Evolutionary conservation across 2,329 filamentous ascomycete genomes (phyloP), one percentile per base, ranked within the genome.

Genomic region (Alternaria arbusti): DNA sequence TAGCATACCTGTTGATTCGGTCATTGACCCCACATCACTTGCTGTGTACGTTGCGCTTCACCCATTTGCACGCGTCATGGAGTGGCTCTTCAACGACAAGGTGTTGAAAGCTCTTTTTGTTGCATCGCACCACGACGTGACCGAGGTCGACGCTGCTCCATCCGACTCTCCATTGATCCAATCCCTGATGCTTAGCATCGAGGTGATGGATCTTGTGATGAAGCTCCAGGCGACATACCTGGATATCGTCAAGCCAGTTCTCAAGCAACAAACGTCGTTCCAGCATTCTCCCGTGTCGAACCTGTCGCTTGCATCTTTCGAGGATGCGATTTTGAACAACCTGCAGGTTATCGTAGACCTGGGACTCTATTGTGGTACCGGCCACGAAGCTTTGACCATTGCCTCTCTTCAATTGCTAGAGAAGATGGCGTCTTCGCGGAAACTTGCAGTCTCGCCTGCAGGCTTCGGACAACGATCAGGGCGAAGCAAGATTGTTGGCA

Each of bases 61-160:
- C 81, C 95, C 96, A 0, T 99, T 98, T 74, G 90, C 92, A 4
- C 89, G 96, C 63, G 90, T 97, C 15, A 97, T 98, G 92, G 96
- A 99, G 76, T 98, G 96, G 94, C 88, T 99, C 81, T 97, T 97
- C 80, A 97, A 97, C 76, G 93, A 96, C 74, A 93, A 91, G 68
- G 92, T 97, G 22, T 88, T 97, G 72, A 88, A 87, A 68, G 88
- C 90, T 13, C 82, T 99, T 2, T 95, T 97, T 79, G 86, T 88
- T 60, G 88, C 91, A 11, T 88, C 96, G 28, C 91, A 95, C 70
- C 91, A 96, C 76, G 88, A 95, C 69, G 82, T 90, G 15, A 84
- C 86, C 8, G 89, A 92, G 62, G 87, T 97, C 44, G 88, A 91
- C 65, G 89, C 88, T 70, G 88, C 93, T 11, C 83, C 89, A 5